Base-by-base conservation (phyloP, 2,329 filamentous ascomycete species). In the Colletotrichum sp. region DNA sequence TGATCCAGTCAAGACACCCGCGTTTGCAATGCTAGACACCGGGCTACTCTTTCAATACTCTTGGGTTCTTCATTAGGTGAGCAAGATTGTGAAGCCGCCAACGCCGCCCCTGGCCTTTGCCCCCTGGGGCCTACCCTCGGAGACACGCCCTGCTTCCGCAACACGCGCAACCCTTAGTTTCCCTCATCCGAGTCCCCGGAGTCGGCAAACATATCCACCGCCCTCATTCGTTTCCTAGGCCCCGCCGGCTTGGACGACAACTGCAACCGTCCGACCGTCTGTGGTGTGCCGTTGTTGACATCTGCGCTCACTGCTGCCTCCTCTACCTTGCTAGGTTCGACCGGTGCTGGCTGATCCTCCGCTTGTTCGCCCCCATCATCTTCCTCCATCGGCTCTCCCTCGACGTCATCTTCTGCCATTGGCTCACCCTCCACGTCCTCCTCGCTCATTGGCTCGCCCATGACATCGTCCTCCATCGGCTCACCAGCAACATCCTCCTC, bases 181-280 rank as follows among this genome's bases (percentile, higher is more conserved):
- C 78, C 80, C 32, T 79, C 81, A n/a, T 87, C 85, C 34, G 83
- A 86, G 55, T 84, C 89, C 78, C 94, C 94, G 6, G 93, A 94
- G 82, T 94, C 94, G 13, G 94, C 94, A 90, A 97, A 97, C 94
- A 97, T 96, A 81, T 97, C 95, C 79, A 94, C 94, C 6, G 95
- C 94, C 79, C 92, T 92, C 83, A 95, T 93, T 77, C 94, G 90
- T 81, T 91, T 93, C 79, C 90, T 87, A 78, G 87, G 84, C 62
- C 79, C 80, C 71, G 77, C 73, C 52, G 77, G 78, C 52, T 79
- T 80, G 16, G 80, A 71, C 52, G 78, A 67, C 78, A 80, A 71
- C 66, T 81, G 78, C 75, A 82, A 77, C 48, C 71, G 36, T 58
- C 69, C 77, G 32, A 62, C 65, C 2, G 75, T 38, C 21, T 61